Base-by-base conservation (phyloP, 192 early-diverging fungal species). In the Diversispora epigaea region DNA sequence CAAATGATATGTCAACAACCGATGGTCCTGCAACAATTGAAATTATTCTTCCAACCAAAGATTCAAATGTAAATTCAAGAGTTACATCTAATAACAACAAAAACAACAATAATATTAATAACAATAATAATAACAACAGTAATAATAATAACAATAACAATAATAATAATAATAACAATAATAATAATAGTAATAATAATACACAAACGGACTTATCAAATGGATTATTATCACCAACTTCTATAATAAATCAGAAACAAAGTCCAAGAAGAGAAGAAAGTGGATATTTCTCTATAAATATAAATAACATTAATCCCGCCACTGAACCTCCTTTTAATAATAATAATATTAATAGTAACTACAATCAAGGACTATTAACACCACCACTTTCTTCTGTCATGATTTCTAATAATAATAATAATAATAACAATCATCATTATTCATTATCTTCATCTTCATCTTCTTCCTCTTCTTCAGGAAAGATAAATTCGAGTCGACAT, bases 221-320 rank as follows among this genome's bases (percentile, higher is more conserved):
- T 46, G 72, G 72, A 6, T 25, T 73, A 49, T 50, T 73, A 32
- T 63, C 72, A 7, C 72, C 72, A 5, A 60, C 57, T 12, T 56
- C 47, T 57, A 60, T 73, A 45, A n/a, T 32, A 32, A 55, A 39
- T 73, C 14, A n/a, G 17, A 50, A 39, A 7, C 12, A 15, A 15
- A 47, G n/a, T 17, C 44, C 44, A 9, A 14, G 15, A 62, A 73
- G 72, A 73, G 19, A 41, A 71, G 72, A 73, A 47, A 63, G 58
- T 50, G 72, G 58, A 14, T 73, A 73, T 47, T 73, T 73, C 25
- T 46, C 72, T 25, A 14, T 25, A 14, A 32, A 73, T 46, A n/a
- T n/a, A n/a, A n/a, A n/a, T n/a, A n/a, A n/a, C n/a, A n/a, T n/a
- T n/a, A n/a, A n/a, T n/a, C n/a, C n/a, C n/a, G n/a, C n/a, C n/a